Evolutionary conservation across 306 rosid genomes (phyloP).

Genomic region (Rosa chinensis): DNA sequence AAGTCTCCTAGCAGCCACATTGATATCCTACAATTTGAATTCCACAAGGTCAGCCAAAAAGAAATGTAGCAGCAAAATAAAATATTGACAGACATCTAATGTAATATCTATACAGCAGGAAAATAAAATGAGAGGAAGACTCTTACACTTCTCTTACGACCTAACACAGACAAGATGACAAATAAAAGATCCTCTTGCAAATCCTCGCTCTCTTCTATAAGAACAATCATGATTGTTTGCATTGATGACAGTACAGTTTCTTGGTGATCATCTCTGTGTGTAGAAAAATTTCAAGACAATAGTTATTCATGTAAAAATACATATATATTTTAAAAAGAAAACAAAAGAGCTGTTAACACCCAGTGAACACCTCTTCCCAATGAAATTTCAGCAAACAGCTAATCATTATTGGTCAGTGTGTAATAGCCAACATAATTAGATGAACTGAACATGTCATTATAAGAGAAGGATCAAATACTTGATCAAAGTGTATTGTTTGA

Average conservation of each 20-base stretch:
- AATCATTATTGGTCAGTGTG: background rate
- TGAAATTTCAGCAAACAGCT: background rate
- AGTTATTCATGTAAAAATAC: background rate
- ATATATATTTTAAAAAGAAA: background rate
- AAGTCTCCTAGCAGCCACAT: slow-evolving; percentile 89
- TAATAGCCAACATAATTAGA: background rate
- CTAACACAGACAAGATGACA: slow-evolving; percentile 68
- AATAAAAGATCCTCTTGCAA: slow-evolving; percentile 65
- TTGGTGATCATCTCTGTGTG: slow-evolving; percentile 86
- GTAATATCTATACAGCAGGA: slow-evolving; percentile 26
- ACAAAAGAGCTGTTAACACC: background rate
- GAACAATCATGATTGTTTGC: slow-evolving; percentile 92
- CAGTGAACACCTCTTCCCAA: background rate
- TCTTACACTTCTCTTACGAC: slow-evolving; percentile 78
- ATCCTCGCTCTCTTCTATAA: slow-evolving; percentile 97
- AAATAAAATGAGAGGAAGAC: slow-evolving; percentile 16
- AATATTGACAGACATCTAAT: slow-evolving; percentile 4
- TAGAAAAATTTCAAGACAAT: background rate
- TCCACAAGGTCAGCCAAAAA: slow-evolving; percentile 14
- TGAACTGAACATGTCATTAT: background rate
- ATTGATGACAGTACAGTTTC: slow-evolving; percentile 91
- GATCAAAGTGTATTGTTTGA: background rate
- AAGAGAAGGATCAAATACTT: background rate
- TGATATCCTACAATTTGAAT: slow-evolving; percentile 63
- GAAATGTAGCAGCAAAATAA: slow-evolving; percentile 1